These are phyloP conservation scores for Neurospora sublineolata DNA, from an alignment of 495 filamentous ascomycete genomes.

Conservation along the genomic window DNA sequence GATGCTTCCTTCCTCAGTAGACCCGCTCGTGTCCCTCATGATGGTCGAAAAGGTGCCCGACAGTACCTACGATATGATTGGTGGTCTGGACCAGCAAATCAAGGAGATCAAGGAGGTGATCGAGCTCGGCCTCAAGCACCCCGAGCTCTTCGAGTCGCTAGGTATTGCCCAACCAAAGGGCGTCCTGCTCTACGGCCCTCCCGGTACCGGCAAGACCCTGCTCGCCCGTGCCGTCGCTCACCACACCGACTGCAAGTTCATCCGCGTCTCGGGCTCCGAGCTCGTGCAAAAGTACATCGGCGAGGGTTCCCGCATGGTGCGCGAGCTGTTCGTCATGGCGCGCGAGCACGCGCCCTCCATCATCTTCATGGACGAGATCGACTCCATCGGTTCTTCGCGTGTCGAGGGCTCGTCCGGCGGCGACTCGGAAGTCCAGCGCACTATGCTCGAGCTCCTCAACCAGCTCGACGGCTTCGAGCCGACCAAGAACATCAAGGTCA, in stretches of 20 bases:
- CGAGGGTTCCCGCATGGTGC: slow-evolving; percentile 95
- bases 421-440: slow-evolving; percentile 98
- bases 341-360: slow-evolving; percentile 98
- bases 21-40: slow-evolving; percentile 99
- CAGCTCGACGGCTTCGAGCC: slow-evolving; percentile 98
- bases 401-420: slow-evolving; percentile 91
- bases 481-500: slow-evolving; percentile 99
- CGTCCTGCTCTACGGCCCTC: slow-evolving; percentile 92
- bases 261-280: slow-evolving; percentile 90
- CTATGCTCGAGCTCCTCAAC: slow-evolving; percentile 97
- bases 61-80: slow-evolving; percentile 99
- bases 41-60: slow-evolving; percentile 99
- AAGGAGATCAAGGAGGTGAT: slow-evolving; percentile 99
- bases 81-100: slow-evolving; percentile 96
- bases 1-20: slow-evolving; percentile 93
- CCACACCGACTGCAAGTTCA: slow-evolving; percentile 98
- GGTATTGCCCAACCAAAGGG: slow-evolving; percentile 98
- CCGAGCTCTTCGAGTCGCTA: slow-evolving; percentile 95
- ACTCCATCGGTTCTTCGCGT: slow-evolving; percentile 93
- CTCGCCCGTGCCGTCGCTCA: slow-evolving; percentile 93
- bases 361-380: slow-evolving; percentile 99
- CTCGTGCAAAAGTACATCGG: slow-evolving; percentile 99
- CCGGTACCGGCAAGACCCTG: slow-evolving; percentile 94
- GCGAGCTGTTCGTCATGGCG: slow-evolving; percentile 98
- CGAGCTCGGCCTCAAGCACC: slow-evolving; percentile 95